Evolutionary conservation across 1,284 basidiomycete genomes (phyloP), one percentile per base, ranked within the genome.

Genomic region (Athelia sp.): DNA sequence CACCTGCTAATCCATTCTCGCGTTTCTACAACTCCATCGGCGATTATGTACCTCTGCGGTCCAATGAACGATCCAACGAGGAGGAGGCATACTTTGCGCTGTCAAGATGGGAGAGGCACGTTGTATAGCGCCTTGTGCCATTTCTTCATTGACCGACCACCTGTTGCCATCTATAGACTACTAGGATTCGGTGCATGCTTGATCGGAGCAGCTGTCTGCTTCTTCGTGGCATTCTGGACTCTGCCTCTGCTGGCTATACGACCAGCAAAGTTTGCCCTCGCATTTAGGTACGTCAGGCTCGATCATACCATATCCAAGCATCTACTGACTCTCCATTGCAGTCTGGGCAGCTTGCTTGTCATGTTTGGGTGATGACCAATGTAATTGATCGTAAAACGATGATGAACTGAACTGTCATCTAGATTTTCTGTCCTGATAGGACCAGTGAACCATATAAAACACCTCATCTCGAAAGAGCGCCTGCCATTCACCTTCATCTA

Each of bases 11-110:
- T 61, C 74, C 82, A 32, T 89, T 90, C 64, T 79, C 86, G 19
- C 73, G 87, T 17, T 89, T 89, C 66, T 88, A 90, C 68, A 90
- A 86, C 56, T 75, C 84, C 29, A 69, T 86, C 49, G 82, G 87
- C 46, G 78, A 87, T 62, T 98, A 98, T 62, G 86, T 98, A 43
- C 96, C 97, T 1, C 72, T 98, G 51, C 77, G 93, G 21, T 91
- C 88, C 3, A 82, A 67, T 55, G 91, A 93, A 54, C 75, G 83
- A 36, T 87, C 88, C 31, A 94, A 94, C 63, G 96, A 99, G 67
- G 96, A 99, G 60, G 94, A 98, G 64, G 96, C 96, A 2, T 98
- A 89, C 75, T 93, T 96, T 69, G 93, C 94, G 29, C 70, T 98
- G 46, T 92, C 88, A 40, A 76, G 90, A 67, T 94, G 92, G 92